A percentile compares a stretch with the other conserved stretches of the same genome.
phyloP scores from a whole-genome alignment of 2,329 filamentous ascomycete species.

The Claviceps purpurea region DNA sequence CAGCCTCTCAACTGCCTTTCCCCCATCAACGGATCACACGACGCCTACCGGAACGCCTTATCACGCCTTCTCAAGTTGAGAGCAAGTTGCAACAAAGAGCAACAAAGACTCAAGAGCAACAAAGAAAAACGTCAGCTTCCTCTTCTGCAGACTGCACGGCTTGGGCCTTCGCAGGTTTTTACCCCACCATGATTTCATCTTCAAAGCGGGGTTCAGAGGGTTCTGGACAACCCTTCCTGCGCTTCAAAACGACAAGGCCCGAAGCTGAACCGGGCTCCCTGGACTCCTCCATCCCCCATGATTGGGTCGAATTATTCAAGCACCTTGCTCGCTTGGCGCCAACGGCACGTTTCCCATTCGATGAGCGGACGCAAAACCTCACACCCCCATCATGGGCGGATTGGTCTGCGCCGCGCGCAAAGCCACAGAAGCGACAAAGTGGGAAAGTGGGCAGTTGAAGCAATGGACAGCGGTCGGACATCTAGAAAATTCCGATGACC shows the following conservation, averaged over 20 bases:
- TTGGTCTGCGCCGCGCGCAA: too few relatives aligned
- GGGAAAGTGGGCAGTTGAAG: too few relatives aligned
- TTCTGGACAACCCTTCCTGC: not conserved
- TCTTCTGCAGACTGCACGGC: not conserved
- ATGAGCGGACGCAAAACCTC: not conserved
- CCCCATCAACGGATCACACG: too few relatives aligned
- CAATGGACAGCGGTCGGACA: too few relatives aligned
- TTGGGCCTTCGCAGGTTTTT: not conserved
- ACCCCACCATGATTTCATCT: not conserved
- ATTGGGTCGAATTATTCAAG: not conserved
- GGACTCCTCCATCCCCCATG: not conserved
- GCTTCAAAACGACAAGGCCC: too few relatives aligned
- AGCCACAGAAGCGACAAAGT: too few relatives aligned
- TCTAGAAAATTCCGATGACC: too few relatives aligned
- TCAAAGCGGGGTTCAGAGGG: not conserved
- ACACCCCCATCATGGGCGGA: too few relatives aligned
- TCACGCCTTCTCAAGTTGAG: too few relatives aligned
- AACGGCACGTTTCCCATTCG: slow-evolving; percentile 1
- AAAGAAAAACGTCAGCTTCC: not conserved
- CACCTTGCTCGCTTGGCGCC: slow-evolving; percentile 3
- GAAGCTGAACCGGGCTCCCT: not conserved
- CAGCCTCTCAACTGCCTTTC: too few relatives aligned
- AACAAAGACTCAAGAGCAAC: not conserved
- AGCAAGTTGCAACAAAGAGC: not conserved
- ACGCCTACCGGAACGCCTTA: too few relatives aligned